Evolutionary conservation across 1,139 yeast species (phyloP), one percentile per base, ranked within the genome.

Genomic region (Geotrichum fermentans): DNA sequence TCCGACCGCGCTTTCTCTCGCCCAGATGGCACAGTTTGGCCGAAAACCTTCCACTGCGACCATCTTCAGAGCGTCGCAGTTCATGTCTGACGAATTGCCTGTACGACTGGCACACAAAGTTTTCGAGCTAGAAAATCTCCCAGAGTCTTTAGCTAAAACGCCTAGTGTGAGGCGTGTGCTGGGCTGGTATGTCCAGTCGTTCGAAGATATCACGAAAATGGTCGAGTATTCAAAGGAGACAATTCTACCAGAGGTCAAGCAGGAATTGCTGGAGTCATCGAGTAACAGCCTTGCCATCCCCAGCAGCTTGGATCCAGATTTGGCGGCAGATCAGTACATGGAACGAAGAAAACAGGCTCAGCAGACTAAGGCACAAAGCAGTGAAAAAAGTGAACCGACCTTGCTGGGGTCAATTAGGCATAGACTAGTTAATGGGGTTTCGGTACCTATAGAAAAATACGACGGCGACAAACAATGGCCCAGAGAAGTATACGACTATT

Each of bases 1-100:
- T 22, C 95, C 92, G 52, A 86, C 95, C 1, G 89, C 95, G 1
- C 86, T 88, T 5, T 82, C 90, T 2, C 70, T 88, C 54, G 74
- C 89, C 51, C 96, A 87, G 64, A 87, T 88, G 96, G 96, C 88
- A 17, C 92, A 85, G 64, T 86, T 87, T 68, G 96, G 96, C 4
- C 81, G 82, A 7, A 73, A 75, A 45, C 90, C 95, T 2, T 75
- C 79, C 24, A 87, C 86, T 14, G 95, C 94, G 1, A 80, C 87
- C 8, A 72, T 88, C 39, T 88, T 84, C 64, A 75, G 87, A 48
- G 96, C 96, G 1, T 83, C 92, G 11, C 86, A 83, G 64, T 88
- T 88, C 65, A 82, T 88, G 22, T 87, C 85, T 1, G 89, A 86
- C 61, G 96, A 89, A 64, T 73, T 89, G 43, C 96, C 96, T 2